Evolutionary conservation across 345 rosid species (phyloP).

Genomic region (Theobroma cacao): DNA sequence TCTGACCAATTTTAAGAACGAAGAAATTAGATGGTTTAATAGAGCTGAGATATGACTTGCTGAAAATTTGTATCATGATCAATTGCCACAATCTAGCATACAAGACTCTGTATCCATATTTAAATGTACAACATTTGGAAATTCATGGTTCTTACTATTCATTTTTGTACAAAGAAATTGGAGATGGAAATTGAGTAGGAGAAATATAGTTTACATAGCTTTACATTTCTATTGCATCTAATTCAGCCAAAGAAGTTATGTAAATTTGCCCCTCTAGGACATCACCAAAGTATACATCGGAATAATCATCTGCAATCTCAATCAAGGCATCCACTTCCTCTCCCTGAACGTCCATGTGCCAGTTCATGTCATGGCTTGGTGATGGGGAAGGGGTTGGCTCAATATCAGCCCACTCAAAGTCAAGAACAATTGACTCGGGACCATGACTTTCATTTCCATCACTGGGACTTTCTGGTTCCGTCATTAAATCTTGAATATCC

Average conservation of each 20-base stretch:
- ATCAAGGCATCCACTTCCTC: neutral
- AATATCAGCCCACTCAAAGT: constrained; percentile 21
- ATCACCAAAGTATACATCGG: neutral
- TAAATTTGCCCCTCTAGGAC: neutral
- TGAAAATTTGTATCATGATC: neutral
- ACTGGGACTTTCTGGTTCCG: neutral
- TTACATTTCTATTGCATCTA: neutral
- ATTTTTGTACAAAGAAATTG: neutral
- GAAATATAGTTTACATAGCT: neutral
- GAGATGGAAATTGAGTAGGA: neutral
- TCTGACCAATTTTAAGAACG: no score
- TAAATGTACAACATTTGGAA: neutral
- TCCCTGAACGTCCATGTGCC: neutral
- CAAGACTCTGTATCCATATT: neutral
- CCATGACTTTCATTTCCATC: constrained; percentile 6
- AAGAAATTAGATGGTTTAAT: no score
- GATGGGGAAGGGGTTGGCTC: neutral
- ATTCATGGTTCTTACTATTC: neutral
- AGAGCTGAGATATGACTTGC: no score
- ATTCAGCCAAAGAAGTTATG: neutral
- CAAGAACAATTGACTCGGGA: neutral
- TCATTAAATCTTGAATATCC: neutral
- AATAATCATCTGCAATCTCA: neutral
- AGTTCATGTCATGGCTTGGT: neutral
- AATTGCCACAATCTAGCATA: neutral